phyloP scores from a whole-genome alignment of 2,329 filamentous ascomycete genomes.

The Claviceps africana region DNA sequence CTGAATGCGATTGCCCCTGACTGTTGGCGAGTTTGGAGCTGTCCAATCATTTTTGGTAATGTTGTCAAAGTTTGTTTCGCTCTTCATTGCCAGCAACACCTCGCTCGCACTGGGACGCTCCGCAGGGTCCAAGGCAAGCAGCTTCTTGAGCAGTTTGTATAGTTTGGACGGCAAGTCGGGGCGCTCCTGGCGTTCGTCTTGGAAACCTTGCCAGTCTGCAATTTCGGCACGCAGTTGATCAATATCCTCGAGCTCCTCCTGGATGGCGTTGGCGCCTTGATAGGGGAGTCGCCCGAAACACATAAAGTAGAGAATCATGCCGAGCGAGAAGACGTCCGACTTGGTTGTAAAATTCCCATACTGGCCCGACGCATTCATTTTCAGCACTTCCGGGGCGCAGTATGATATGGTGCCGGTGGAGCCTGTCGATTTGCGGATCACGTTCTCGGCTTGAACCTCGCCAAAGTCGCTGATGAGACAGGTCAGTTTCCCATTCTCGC shows the following conservation, averaged over 20 bases:
- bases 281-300: conserved; percentile 89
- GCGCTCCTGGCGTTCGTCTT: conserved; percentile 58
- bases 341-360: conserved; percentile 94
- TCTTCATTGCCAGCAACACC: conserved; percentile 65
- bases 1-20: conserved; percentile 35
- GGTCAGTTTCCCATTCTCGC: conserved; percentile 52
- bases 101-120: conserved; percentile 76
- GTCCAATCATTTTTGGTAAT: conserved; percentile 21
- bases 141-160: conserved; percentile 67
- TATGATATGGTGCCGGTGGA: conserved; percentile 95
- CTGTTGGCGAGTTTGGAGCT: conserved; percentile 23
- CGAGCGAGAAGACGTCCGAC: conserved; percentile 93
- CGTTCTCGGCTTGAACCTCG: conserved; percentile 78
- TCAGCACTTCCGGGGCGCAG: conserved; percentile 87
- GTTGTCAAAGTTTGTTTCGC: conserved; percentile 39
- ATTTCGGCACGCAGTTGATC: conserved; percentile 79
- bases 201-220: conserved; percentile 72
- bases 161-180: conserved; percentile 75
- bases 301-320: conserved; percentile 98
- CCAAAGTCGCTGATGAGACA: conserved; percentile 97
- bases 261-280: conserved; percentile 62
- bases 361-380: conserved; percentile 49
- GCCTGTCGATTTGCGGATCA: conserved; percentile 73
- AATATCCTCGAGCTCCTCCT: conserved; percentile 86
- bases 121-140: conserved; percentile 63